Conservation (phyloP, 192 early-diverging fungal genomes). For the Dispira simplex region DNA sequence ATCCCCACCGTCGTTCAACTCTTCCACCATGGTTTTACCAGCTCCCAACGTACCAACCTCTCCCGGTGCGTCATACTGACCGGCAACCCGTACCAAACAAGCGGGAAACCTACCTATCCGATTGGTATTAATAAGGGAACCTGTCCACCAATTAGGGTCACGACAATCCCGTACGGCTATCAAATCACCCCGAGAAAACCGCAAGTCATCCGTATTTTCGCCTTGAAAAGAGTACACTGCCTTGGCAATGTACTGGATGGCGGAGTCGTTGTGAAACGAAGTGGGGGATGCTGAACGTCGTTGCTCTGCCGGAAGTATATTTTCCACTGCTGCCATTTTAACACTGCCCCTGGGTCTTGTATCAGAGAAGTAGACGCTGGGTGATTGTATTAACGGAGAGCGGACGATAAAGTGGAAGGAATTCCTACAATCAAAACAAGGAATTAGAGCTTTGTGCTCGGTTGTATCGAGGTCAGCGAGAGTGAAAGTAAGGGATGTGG, state of each 20-base stretch:
- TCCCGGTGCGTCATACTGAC: neutral
- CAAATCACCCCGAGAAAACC: constrained; percentile 5
- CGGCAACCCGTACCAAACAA: constrained; percentile 20
- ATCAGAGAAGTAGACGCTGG: too few relatives aligned
- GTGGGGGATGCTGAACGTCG: neutral
- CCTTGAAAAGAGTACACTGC: constrained; percentile 34
- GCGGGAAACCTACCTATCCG: constrained; percentile 32
- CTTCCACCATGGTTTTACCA: too few relatives aligned
- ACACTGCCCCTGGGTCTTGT: too few relatives aligned
- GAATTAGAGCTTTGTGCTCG: too few relatives aligned
- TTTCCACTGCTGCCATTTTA: too few relatives aligned
- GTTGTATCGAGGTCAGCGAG: too few relatives aligned
- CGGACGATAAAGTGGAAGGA: too few relatives aligned
- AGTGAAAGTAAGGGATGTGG: too few relatives aligned
- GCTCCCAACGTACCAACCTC: neutral
- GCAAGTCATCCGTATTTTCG: constrained; percentile 25
- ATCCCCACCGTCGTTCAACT: too few relatives aligned
- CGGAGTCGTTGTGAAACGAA: neutral
- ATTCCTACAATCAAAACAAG: too few relatives aligned
- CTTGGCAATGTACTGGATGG: constrained; percentile 24
- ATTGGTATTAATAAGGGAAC: constrained; percentile 22
- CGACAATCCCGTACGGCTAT: constrained; percentile 3
- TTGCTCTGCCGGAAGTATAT: neutral
- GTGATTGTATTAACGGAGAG: too few relatives aligned
- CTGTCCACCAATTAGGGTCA: constrained; percentile 37